Percentiles rank a stretch among this genome's conserved stretches.
phyloP scores from a whole-genome alignment of 2,329 filamentous ascomycete genomes.

The Acrocalymma vagum region DNA sequence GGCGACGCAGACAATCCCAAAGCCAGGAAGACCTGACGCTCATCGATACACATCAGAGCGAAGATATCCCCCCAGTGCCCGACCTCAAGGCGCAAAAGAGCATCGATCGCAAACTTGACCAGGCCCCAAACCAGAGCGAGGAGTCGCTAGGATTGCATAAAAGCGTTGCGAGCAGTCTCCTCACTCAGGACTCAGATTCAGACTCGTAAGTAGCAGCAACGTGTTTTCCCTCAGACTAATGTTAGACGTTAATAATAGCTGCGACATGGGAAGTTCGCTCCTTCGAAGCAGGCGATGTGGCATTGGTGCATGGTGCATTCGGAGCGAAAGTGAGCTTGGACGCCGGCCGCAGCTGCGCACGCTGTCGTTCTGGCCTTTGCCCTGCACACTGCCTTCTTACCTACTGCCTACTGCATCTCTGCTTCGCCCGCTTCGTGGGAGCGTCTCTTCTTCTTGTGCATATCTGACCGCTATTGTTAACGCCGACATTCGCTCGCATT shows the following conservation, averaged over 20 bases:
- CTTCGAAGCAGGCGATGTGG: constrained; percentile 13
- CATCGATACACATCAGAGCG: constrained; percentile 22
- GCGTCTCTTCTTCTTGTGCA: constrained; percentile 5
- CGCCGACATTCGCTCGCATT: constrained; percentile 7
- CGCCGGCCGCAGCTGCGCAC: no score
- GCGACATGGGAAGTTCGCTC: constrained; percentile 6
- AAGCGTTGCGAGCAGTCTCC: constrained; percentile 58
- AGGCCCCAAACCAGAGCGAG: constrained; percentile 41
- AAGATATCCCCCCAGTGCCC: constrained; percentile 33
- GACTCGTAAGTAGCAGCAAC: constrained; percentile 55
- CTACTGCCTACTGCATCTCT: constrained; percentile 28
- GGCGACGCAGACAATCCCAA: constrained; percentile 38
- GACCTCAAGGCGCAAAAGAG: constrained; percentile 20
- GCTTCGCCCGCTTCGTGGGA: constrained; percentile 18
- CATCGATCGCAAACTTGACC: no score
- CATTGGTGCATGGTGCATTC: constrained; percentile 14
- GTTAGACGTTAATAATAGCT: constrained; percentile 10
- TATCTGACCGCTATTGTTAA: constrained; percentile 19
- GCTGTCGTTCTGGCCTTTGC: no score
- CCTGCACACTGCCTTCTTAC: constrained; percentile 23
- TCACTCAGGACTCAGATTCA: constrained; percentile 60
- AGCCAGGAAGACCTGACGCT: constrained; percentile 40
- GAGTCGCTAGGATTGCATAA: constrained; percentile 53
- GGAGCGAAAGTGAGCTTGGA: constrained; percentile 21
- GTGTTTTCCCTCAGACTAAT: constrained; percentile 18